These are phyloP conservation scores for Plasmodium gallinaceum DNA, from an alignment of 169 alveolate species.

Conservation along the genomic window DNA sequence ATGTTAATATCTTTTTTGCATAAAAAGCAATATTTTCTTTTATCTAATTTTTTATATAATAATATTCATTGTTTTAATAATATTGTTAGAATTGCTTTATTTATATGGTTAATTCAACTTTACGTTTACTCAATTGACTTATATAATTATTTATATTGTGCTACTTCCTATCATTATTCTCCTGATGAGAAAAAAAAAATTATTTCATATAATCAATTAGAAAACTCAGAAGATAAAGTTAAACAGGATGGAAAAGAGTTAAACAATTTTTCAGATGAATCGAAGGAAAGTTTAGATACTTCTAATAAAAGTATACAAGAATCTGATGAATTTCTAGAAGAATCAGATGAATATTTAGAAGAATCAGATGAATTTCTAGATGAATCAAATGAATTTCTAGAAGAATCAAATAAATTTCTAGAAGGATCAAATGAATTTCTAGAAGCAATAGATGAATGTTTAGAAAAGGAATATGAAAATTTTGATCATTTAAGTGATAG, in stretches of 20 bases:
- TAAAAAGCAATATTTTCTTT: slow-evolving; percentile 62
- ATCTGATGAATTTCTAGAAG: neutral
- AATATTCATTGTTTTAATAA: slow-evolving; percentile 58
- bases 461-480: neutral
- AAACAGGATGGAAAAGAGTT: neutral
- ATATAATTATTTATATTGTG: slow-evolving; percentile 30
- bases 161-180: neutral
- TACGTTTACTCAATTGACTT: slow-evolving; percentile 53
- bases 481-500: neutral
- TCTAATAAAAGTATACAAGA: neutral
- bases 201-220: too few relatives aligned
- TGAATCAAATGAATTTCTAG: neutral
- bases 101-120: slow-evolving; percentile 72
- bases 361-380: neutral
- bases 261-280: neutral
- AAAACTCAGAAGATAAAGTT: neutral
- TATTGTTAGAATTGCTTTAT: slow-evolving; percentile 42
- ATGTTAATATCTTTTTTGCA: slow-evolving; percentile 65
- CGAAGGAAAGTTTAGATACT: neutral
- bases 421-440: neutral
- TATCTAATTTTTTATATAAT: slow-evolving; percentile 41
- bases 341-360: neutral
- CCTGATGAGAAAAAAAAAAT: neutral
- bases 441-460: neutral
- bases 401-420: neutral